Conservation (phyloP, 2,329 filamentous ascomycete species). For the Ceratocystis destructans region DNA sequence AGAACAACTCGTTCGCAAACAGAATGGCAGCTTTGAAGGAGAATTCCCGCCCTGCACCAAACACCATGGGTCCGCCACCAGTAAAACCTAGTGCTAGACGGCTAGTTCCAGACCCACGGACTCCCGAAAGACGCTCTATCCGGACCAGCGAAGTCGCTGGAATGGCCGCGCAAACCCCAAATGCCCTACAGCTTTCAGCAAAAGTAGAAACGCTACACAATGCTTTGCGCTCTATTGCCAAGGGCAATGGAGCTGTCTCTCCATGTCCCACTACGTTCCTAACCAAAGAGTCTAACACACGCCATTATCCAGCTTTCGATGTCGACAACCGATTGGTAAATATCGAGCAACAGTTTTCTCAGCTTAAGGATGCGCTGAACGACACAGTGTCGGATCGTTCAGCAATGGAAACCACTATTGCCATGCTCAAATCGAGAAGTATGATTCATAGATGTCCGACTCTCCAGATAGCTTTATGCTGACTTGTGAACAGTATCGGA, state of each 20-base stretch:
- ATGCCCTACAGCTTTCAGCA: neutral
- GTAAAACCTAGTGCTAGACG: neutral
- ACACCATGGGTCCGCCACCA: neutral
- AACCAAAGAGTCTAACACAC: constrained; percentile 57
- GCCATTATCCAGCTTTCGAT: constrained; percentile 57
- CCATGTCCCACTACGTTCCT: constrained; percentile 35
- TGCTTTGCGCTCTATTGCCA: constrained; percentile 21
- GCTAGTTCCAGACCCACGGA: neutral
- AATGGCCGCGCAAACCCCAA: neutral
- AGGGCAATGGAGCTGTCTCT: constrained; percentile 7
- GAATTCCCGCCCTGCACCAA: neutral
- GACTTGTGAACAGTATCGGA: constrained; percentile 30
- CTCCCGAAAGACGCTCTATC: neutral
- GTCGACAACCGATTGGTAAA: constrained; percentile 61
- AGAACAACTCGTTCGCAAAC: neutral
- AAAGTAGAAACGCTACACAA: constrained; percentile 10
- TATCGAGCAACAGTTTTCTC: constrained; percentile 60
- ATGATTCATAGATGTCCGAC: constrained; percentile 25
- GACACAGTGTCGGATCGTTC: constrained; percentile 53
- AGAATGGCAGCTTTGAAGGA: neutral
- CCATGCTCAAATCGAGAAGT: constrained; percentile 64
- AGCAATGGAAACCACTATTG: constrained; percentile 58
- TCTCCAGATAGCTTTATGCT: neutral
- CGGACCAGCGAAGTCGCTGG: constrained; percentile 4
- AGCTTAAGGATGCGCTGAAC: constrained; percentile 59